Evolutionary conservation across 116 monocot species (phyloP).

Genomic region (Phalaenopsis hybrid): DNA sequence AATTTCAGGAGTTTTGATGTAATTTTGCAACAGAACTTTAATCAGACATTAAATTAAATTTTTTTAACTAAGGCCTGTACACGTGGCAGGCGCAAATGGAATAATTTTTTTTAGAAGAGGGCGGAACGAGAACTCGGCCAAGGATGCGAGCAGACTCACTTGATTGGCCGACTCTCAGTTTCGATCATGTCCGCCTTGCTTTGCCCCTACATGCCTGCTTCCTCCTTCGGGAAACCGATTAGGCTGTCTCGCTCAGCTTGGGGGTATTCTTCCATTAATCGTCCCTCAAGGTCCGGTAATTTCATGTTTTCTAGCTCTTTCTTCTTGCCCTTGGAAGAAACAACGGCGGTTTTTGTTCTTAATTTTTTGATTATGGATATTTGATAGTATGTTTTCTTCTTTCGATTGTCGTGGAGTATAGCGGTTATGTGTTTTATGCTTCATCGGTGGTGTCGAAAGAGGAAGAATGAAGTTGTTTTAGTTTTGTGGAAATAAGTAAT

Average conservation of each 20-base stretch:
- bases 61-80: no score
- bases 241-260: not conserved
- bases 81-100: no score
- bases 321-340: not conserved
- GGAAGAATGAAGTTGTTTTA: not conserved
- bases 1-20: no score
- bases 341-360: not conserved
- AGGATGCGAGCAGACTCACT: no score
- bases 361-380: not conserved
- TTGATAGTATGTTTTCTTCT: not conserved
- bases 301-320: not conserved
- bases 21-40: no score
- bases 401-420: not conserved
- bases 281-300: slow-evolving; percentile 4
- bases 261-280: not conserved
- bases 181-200: not conserved
- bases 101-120: no score
- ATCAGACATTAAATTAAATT: no score
- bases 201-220: not conserved
- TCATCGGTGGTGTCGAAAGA: not conserved
- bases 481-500: not conserved
- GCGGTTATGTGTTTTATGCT: not conserved
- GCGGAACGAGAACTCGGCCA: no score
- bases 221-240: not conserved
- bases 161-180: not conserved